Base-by-base conservation (phyloP, 1,284 basidiomycete genomes). In the Ustilago cynodontis region DNA sequence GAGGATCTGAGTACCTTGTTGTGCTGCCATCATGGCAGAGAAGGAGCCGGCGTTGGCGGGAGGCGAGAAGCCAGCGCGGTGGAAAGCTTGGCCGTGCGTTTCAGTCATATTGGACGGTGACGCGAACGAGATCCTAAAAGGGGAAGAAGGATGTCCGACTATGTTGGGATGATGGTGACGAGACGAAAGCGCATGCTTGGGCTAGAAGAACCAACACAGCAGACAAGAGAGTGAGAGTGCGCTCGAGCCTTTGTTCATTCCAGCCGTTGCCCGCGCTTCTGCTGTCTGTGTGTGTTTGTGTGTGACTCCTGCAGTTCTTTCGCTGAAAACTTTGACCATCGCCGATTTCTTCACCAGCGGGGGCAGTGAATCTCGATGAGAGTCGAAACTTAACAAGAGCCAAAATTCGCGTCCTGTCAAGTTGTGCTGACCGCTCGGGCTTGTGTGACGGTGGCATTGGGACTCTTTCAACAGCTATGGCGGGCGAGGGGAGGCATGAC, bases 21-120 rank as follows among this genome's bases (percentile, higher is more conserved):
- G 72, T 9, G 78, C 78, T 7, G 78, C 79, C 78, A 83, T 80
- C 80, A 83, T 83, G 56, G 77, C 79, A 20, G 73, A 63, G 70
- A 83, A 83, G 29, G 78, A 78, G 58, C 80, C 80, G 3, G 74
- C 66, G 45, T 74, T 58, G 62, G 57, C 60, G 47, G 81, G 78
- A 9, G 81, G 80, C 62, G 81, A 83, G 77, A 80, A 76, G 71
- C 77, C 73, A n/a, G 76, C 71, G 24, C 80, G 71, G 63, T 82
- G 77, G 64, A 83, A 83, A 31, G 81, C 79, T 41, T 80, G 78
- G 54, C 71, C 68, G 53, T 80, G 77, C 43, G 72, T 77, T 49
- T 77, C 69, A 59, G 64, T 53, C 65, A 70, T 69, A 24, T 54
- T 65, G 31, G n/a, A n/a, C n/a, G n/a, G 50, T 9, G 10, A 16